These are phyloP conservation scores for Aspergillus novofumigatus DNA, from an alignment of 2,329 filamentous ascomycete species.

Conservation along the genomic window DNA sequence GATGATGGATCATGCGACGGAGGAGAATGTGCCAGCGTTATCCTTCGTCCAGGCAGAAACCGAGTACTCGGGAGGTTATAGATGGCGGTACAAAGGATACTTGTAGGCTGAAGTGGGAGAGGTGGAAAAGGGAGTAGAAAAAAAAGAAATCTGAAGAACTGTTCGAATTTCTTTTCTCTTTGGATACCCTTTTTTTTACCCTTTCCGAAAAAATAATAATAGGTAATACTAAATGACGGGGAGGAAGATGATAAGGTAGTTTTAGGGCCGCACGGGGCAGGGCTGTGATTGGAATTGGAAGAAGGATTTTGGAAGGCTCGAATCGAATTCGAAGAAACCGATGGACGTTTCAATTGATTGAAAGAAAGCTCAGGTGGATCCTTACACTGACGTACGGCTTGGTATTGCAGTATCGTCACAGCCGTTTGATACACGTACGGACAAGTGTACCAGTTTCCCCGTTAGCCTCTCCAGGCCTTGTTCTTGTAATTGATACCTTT, in stretches of 20 bases:
- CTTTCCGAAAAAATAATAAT: background rate
- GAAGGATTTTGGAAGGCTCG: constrained; percentile 23
- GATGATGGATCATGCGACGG: constrained; percentile 25
- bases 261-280: background rate
- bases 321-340: constrained; percentile 22
- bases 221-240: background rate
- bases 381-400: constrained; percentile 12
- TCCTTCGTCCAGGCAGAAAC: constrained; percentile 9
- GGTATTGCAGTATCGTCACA: constrained; percentile 12
- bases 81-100: constrained; percentile 1
- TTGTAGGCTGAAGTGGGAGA: background rate
- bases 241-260: constrained; percentile 14
- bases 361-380: constrained; percentile 17
- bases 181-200: background rate
- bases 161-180: background rate
- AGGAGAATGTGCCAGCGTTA: constrained; percentile 13
- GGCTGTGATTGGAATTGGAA: constrained; percentile 5
- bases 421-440: constrained; percentile 5
- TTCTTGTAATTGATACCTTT: background rate
- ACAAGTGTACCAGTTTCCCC: background rate
- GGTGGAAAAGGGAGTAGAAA: background rate
- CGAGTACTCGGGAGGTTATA: constrained; percentile 5
- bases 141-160: background rate
- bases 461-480: background rate
- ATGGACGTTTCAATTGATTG: constrained; percentile 24